phyloP scores from a whole-genome alignment of 2,329 filamentous ascomycete genomes.

The Alternaria consortialis region DNA sequence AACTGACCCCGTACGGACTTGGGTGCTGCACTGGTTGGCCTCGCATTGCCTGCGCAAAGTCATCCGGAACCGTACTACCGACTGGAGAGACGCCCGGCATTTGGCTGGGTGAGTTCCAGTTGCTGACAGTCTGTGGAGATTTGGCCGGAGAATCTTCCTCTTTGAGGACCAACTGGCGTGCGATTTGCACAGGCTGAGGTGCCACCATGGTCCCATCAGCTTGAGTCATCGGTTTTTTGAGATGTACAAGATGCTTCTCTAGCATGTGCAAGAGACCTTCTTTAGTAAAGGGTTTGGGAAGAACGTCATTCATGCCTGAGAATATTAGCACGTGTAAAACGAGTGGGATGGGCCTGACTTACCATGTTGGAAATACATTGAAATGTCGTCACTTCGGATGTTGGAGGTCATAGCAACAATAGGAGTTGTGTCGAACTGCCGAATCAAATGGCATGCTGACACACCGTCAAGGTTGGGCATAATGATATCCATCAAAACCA shows the following conservation, averaged over 20 bases:
- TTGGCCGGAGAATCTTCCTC: conserved; percentile 70
- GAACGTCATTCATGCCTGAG: conserved; percentile 93
- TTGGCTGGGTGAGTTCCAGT: conserved; percentile 70
- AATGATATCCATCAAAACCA: conserved; percentile 73
- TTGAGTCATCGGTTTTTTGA: conserved; percentile 70
- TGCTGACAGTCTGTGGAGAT: conserved; percentile 67
- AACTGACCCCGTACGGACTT: conserved; percentile 49
- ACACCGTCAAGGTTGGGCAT: conserved; percentile 97
- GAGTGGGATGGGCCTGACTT: conserved; percentile 50
- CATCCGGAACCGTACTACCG: conserved; percentile 57
- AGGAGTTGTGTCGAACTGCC: conserved; percentile 83
- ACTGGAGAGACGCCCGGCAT: conserved; percentile 67
- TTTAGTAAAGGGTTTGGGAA: conserved; percentile 95
- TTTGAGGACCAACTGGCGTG: conserved; percentile 64
- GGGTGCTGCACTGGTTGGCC: conserved; percentile 47
- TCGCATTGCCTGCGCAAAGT: conserved; percentile 58
- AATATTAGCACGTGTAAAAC: conserved; percentile 34
- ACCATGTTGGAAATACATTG: conserved; percentile 97
- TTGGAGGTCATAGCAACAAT: conserved; percentile 99
- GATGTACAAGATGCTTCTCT: conserved; percentile 85
- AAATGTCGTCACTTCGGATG: conserved; percentile 94
- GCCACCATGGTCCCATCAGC: conserved; percentile 59
- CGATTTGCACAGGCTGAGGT: conserved; percentile 60
- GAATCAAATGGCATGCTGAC: conserved; percentile 90
- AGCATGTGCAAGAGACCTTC: conserved; percentile 81